Conservation (phyloP, 176 grass and related monocot genomes). For the Carex parvula region DNA sequence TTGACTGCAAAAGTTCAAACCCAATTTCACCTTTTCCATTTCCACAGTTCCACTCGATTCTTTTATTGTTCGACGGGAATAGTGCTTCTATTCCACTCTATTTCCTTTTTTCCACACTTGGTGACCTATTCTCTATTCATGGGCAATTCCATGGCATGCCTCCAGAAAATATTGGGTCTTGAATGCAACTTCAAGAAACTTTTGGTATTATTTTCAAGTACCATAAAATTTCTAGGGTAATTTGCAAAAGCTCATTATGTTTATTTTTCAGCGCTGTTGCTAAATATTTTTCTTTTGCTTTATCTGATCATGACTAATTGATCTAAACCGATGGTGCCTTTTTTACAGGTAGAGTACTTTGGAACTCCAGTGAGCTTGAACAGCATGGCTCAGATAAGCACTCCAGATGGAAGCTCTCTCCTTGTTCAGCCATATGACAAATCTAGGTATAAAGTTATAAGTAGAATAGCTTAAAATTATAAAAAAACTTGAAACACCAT, state of each 20-base stretch:
- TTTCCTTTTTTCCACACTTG: too few relatives aligned
- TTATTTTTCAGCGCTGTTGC: background rate
- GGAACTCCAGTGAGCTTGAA: slow-evolving; percentile 91
- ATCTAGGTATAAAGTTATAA: slow-evolving; percentile 55
- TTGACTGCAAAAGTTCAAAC: too few relatives aligned
- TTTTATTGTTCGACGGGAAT: too few relatives aligned
- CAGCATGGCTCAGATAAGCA: slow-evolving; percentile 90
- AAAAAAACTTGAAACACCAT: background rate
- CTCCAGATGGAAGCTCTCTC: slow-evolving; percentile 85
- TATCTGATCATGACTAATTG: background rate
- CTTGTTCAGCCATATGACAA: slow-evolving; percentile 96
- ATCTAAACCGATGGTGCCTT: background rate
- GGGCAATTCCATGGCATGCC: slow-evolving; percentile 24
- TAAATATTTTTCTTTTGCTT: background rate
- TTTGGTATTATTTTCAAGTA: background rate
- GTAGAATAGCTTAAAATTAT: background rate
- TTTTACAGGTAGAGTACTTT: slow-evolving; percentile 86
- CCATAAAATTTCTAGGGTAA: background rate
- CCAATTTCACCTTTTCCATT: too few relatives aligned
- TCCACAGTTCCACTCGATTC: too few relatives aligned
- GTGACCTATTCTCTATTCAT: slow-evolving; percentile 20
- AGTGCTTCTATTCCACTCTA: too few relatives aligned
- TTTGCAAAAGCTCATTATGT: background rate
- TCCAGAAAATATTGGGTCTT: background rate
- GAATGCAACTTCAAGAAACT: background rate